These are phyloP conservation scores for Phoenix dactylifera DNA, from an alignment of 176 grass and related monocot genomes.

Conservation along the genomic window DNA sequence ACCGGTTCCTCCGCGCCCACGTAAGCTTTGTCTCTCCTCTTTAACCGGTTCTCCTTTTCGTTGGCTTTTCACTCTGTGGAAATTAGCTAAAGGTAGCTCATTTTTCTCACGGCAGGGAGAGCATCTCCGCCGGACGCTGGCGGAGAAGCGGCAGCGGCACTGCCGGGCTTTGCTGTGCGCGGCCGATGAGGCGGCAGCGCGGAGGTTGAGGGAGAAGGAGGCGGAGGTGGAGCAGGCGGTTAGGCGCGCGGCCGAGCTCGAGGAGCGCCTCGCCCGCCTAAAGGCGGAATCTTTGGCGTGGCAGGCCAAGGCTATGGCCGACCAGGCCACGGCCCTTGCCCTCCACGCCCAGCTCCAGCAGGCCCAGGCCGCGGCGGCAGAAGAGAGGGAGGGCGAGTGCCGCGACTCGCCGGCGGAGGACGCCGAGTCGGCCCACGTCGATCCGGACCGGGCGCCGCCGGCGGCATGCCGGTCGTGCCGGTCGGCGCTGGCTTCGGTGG, in stretches of 20 bases:
- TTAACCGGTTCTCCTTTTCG: background rate
- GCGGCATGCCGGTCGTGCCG: slow-evolving; percentile 33
- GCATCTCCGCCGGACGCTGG: slow-evolving; percentile 33
- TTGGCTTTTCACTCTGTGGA: background rate
- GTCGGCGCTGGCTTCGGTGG: slow-evolving; percentile 22
- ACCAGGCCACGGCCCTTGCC: slow-evolving; percentile 46
- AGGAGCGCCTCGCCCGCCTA: slow-evolving; percentile 43
- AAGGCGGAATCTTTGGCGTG: slow-evolving; percentile 42
- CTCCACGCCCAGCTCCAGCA: slow-evolving; percentile 70
- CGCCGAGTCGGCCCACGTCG: slow-evolving; percentile 49
- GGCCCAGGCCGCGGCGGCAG: slow-evolving; percentile 21
- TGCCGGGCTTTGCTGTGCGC: slow-evolving; percentile 26
- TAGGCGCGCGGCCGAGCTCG: slow-evolving; percentile 35
- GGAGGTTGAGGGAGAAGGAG: slow-evolving; percentile 49
- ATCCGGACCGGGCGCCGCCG: slow-evolving; percentile 37
- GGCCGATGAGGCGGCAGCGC: slow-evolving; percentile 26
- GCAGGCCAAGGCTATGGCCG: slow-evolving; percentile 56
- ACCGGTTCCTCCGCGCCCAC: slow-evolving; percentile 54
- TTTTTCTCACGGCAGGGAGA: slow-evolving; percentile 32
- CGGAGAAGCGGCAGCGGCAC: slow-evolving; percentile 35
- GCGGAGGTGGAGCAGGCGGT: slow-evolving; percentile 37
- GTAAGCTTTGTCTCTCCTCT: slow-evolving; percentile 15
- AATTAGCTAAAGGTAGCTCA: no score
- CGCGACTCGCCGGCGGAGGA: slow-evolving; percentile 30
- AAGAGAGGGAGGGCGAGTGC: slow-evolving; percentile 18